Evolutionary conservation across 148 eudicot genomes (phyloP).

Genomic region (Spergularia marina): DNA sequence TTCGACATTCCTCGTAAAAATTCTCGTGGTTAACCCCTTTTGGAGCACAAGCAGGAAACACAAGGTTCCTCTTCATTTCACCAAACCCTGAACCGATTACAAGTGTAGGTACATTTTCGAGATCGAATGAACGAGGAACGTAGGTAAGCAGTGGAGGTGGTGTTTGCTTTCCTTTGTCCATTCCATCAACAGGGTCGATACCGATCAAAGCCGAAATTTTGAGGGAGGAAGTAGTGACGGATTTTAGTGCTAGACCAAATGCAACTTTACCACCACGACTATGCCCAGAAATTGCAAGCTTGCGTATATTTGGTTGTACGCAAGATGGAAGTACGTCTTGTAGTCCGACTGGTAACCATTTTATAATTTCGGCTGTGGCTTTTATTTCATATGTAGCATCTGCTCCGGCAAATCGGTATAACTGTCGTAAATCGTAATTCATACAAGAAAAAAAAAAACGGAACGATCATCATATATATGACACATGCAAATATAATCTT

Average conservation of each 20-base stretch:
- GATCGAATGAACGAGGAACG: conserved; percentile 54
- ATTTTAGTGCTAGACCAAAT: conserved; percentile 50
- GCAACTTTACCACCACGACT: conserved; percentile 86
- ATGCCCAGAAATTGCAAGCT: conserved; percentile 68
- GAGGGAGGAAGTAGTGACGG: conserved; percentile 23
- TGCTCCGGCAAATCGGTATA: conserved; percentile 61
- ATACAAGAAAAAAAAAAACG: not conserved
- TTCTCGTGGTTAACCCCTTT: conserved; percentile 75
- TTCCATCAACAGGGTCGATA: conserved; percentile 85
- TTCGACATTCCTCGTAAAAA: conserved; percentile 54
- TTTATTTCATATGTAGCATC: conserved; percentile 61
- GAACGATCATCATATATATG: no score
- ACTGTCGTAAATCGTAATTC: conserved; percentile 21
- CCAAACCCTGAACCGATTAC: conserved; percentile 73
- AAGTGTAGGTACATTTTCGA: conserved; percentile 40
- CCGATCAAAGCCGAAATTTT: conserved; percentile 66
- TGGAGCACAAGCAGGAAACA: conserved; percentile 82
- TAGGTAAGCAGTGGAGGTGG: conserved; percentile 65
- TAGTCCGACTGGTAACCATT: conserved; percentile 60
- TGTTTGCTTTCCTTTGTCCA: conserved; percentile 62
- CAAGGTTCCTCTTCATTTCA: conserved; percentile 43
- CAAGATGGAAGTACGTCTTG: conserved; percentile 40
- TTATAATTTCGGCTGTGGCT: conserved; percentile 43
- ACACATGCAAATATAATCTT: no score
- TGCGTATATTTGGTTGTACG: conserved; percentile 40